phyloP scores from a whole-genome alignment of 2,329 filamentous ascomycete species.

The Penicillium crustosum region DNA sequence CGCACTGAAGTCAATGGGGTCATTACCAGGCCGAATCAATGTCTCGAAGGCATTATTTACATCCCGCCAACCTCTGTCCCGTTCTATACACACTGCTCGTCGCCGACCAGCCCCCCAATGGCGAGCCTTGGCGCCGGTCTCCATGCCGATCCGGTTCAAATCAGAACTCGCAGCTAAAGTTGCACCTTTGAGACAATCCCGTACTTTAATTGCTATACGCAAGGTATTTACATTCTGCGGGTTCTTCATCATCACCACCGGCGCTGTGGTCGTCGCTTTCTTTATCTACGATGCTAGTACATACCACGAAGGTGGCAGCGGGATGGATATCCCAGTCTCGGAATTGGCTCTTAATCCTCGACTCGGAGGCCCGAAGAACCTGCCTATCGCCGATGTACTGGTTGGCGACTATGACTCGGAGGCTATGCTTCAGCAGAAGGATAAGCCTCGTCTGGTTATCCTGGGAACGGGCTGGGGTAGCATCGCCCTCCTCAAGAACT shows the following conservation, averaged over 20 bases:
- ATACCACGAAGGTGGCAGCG: constrained; percentile 70
- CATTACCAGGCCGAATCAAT: constrained; percentile 24
- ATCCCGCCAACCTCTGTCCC: constrained; percentile 16
- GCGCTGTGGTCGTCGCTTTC: constrained; percentile 72
- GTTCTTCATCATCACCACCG: constrained; percentile 69
- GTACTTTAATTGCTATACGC: constrained; percentile 58
- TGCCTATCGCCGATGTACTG: constrained; percentile 83
- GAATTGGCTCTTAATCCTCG: constrained; percentile 77
- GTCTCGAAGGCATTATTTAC: constrained; percentile 14
- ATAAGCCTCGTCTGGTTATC: constrained; percentile 91
- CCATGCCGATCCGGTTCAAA: constrained; percentile 33
- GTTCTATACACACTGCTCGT: constrained; percentile 24
- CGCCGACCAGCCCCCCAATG: constrained; percentile 26
- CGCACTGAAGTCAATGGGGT: constrained; percentile 29
- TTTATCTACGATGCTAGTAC: constrained; percentile 93
- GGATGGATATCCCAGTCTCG: constrained; percentile 77
- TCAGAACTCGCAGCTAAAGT: constrained; percentile 30
- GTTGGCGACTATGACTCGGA: constrained; percentile 85
- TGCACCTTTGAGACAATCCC: constrained; percentile 28
- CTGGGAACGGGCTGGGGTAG: constrained; percentile 94
- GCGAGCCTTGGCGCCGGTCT: constrained; percentile 19
- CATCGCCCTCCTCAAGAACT: constrained; percentile 83
- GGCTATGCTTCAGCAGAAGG: constrained; percentile 67
- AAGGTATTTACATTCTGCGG: constrained; percentile 71
- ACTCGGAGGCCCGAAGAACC: constrained; percentile 86